These are phyloP conservation scores for Penicillium bovifimosum DNA, from an alignment of 495 filamentous ascomycete genomes.

Conservation along the genomic window DNA sequence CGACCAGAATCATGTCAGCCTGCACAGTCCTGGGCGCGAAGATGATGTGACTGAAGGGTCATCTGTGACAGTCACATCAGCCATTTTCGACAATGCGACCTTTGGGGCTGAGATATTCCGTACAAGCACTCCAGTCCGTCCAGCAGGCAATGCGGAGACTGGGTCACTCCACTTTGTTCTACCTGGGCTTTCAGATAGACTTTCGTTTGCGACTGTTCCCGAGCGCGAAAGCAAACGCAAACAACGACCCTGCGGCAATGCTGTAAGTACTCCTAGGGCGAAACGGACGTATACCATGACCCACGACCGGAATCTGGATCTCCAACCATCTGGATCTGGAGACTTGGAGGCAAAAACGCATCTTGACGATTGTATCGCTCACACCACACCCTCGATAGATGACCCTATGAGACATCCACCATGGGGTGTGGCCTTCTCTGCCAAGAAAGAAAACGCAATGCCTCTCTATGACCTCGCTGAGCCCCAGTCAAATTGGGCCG, in stretches of 20 bases:
- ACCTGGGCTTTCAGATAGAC: not conserved
- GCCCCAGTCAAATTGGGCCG: not conserved
- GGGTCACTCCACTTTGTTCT: not conserved
- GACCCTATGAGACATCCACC: not conserved
- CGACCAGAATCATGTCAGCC: not conserved
- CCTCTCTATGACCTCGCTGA: not conserved
- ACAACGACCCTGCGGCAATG: not conserved
- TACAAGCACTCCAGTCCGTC: conserved; percentile 12
- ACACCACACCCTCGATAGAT: not conserved
- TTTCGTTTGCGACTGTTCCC: not conserved
- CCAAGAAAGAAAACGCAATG: not conserved
- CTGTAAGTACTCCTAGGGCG: not conserved
- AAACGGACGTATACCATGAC: not conserved
- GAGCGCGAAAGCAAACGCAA: not conserved
- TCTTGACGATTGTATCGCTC: not conserved
- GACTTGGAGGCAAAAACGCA: not conserved
- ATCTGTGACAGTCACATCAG: conserved; percentile 15
- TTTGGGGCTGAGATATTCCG: conserved; percentile 34
- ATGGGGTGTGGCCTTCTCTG: not conserved
- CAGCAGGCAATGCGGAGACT: not conserved
- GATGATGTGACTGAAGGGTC: not conserved
- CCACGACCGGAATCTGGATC: not conserved
- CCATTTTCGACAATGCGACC: conserved; percentile 29
- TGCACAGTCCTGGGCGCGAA: not conserved
- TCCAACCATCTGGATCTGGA: not conserved